Conservation (phyloP, 2,329 filamentous ascomycete genomes). For the Mycosphaerella sp. region DNA sequence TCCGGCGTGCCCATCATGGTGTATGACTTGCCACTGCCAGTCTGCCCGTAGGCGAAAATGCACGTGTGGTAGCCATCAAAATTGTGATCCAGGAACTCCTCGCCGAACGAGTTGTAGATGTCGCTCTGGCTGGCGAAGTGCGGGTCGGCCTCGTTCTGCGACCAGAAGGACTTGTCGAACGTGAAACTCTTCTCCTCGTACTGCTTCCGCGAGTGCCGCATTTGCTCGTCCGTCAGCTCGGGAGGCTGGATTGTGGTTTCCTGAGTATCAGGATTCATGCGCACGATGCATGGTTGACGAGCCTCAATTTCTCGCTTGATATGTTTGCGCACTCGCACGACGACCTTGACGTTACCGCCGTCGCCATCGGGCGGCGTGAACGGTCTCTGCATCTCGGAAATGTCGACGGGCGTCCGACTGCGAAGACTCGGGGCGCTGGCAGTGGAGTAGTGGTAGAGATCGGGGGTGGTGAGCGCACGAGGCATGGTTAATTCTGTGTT, state of each 20-base stretch:
- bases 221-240: slow-evolving; percentile 23
- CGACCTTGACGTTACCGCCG: slow-evolving; percentile 47
- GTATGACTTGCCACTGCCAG: slow-evolving; percentile 95
- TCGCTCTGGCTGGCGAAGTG: slow-evolving; percentile 92
- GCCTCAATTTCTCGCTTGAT: slow-evolving; percentile 63
- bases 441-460: slow-evolving; percentile 28
- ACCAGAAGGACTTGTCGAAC: slow-evolving; percentile 99
- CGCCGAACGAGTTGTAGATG: slow-evolving; percentile 87
- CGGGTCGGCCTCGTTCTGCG: slow-evolving; percentile 67
- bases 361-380: slow-evolving; percentile 36
- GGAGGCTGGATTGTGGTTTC: slow-evolving; percentile 74
- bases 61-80: slow-evolving; percentile 99
- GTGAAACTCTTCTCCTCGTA: slow-evolving; percentile 86
- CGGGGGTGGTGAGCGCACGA: slow-evolving; percentile 8
- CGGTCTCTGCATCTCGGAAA: slow-evolving; percentile 26
- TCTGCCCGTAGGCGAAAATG: slow-evolving; percentile 98
- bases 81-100: slow-evolving; percentile 98
- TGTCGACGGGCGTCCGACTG: slow-evolving; percentile 35
- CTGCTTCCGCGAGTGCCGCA: slow-evolving; percentile 59
- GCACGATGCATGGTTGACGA: slow-evolving; percentile 75
- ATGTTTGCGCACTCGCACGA: slow-evolving; percentile 46
- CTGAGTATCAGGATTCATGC: slow-evolving; percentile 85
- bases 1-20: slow-evolving; percentile 91
- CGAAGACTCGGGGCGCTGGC: slow-evolving; percentile 44
- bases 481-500: neutral